Percentiles rank a stretch among this genome's conserved stretches.
Evolutionary conservation across 129 eudicot species (phyloP).

Genomic region (Mikania micrantha): DNA sequence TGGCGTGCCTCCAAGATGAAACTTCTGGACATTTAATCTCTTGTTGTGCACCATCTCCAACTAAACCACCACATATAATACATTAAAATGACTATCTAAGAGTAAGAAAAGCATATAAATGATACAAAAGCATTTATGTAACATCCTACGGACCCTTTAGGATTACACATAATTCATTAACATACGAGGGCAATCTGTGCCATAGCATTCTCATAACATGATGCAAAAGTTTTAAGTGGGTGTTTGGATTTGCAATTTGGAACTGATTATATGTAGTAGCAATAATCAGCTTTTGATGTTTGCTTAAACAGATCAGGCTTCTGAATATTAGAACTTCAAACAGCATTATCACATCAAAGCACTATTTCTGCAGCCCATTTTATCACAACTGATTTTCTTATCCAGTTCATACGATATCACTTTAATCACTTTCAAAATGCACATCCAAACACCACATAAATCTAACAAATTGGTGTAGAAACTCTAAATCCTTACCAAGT

Average conservation of each 20-base stretch:
- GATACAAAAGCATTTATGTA: background rate
- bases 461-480: constrained; percentile 5
- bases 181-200: background rate
- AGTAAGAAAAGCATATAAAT: background rate
- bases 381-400: constrained; percentile 1
- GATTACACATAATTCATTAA: background rate
- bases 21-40: constrained; percentile 93
- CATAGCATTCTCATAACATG: background rate
- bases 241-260: background rate
- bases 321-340: background rate
- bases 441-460: background rate
- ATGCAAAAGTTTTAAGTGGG: background rate
- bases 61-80: constrained; percentile 34
- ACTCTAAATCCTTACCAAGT: constrained; percentile 54
- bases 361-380: background rate
- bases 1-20: constrained; percentile 96
- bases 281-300: background rate
- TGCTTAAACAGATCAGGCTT: background rate
- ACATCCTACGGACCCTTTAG: background rate
- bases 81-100: background rate
- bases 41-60: constrained; percentile 89
- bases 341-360: background rate
- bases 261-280: background rate
- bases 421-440: background rate
- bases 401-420: background rate